A percentile compares a stretch with the other conserved stretches of the same genome.
Evolutionary conservation across 257 asterid genomes (phyloP).

Genomic region (Jacaranda mimosifolia): DNA sequence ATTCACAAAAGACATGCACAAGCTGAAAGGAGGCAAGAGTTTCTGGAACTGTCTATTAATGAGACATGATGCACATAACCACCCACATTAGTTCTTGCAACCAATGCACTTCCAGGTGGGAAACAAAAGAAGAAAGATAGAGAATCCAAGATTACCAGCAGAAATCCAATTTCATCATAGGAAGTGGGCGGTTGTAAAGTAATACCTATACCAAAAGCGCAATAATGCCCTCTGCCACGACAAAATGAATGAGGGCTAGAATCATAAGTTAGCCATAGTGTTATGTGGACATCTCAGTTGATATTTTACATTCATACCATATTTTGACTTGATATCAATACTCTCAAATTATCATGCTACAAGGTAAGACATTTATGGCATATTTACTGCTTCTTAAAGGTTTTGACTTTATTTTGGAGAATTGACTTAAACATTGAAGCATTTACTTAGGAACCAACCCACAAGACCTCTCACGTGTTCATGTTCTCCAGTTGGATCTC

Average conservation of each 20-base stretch:
- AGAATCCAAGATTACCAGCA: background rate
- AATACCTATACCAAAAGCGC: background rate
- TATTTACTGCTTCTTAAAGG: background rate
- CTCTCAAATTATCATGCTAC: background rate
- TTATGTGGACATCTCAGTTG: background rate
- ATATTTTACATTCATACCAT: background rate
- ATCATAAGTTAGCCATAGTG: background rate
- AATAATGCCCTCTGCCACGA: background rate
- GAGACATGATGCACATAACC: background rate
- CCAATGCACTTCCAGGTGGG: background rate
- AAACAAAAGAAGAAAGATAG: background rate
- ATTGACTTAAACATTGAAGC: background rate
- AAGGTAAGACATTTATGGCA: background rate
- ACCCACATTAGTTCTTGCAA: background rate
- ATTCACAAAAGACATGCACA: background rate
- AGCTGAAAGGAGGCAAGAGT: background rate
- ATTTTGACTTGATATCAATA: background rate
- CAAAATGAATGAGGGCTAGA: background rate
- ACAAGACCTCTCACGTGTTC: background rate
- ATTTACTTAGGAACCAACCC: background rate
- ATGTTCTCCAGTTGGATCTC: background rate
- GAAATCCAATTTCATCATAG: background rate
- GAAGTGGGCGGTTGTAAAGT: background rate
- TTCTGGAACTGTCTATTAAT: slow-evolving; percentile 11
- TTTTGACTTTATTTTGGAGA: background rate